Evolutionary conservation across 225 moss, liverwort and hornwort genomes (phyloP).

Genomic region (Pseudoscleropodium purum): DNA sequence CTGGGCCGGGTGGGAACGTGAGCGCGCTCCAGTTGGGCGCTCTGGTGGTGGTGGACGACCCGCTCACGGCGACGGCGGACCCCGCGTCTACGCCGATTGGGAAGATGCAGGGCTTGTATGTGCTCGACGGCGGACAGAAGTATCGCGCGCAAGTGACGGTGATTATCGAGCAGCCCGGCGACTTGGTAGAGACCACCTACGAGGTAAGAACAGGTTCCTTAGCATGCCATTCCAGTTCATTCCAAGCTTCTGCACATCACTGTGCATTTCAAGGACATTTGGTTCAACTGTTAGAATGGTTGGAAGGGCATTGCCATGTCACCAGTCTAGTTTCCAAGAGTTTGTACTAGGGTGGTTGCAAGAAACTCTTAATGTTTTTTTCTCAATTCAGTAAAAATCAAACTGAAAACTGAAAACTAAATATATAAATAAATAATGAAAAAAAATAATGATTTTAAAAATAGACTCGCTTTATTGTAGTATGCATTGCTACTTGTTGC

Average conservation of each 20-base stretch:
- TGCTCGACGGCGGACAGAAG: neutral
- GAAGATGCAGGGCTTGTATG: neutral
- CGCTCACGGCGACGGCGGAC: neutral
- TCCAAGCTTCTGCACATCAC: neutral
- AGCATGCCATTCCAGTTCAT: neutral
- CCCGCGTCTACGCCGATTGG: neutral
- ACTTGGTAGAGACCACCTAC: neutral
- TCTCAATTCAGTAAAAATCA: too few relatives aligned
- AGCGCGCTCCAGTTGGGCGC: neutral
- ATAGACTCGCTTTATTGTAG: too few relatives aligned
- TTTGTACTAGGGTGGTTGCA: too few relatives aligned
- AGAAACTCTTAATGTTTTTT: too few relatives aligned
- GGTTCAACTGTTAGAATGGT: neutral
- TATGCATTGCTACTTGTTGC: rapidly evolving
- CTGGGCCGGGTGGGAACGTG: neutral
- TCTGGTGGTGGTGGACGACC: neutral
- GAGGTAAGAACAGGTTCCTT: neutral
- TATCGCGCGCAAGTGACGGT: neutral
- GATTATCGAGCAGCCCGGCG: neutral
- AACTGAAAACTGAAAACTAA: too few relatives aligned
- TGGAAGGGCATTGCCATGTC: too few relatives aligned
- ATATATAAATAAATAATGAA: too few relatives aligned
- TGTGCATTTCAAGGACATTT: too few relatives aligned
- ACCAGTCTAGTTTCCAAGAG: neutral
- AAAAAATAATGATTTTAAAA: too few relatives aligned